Evolutionary conservation across 2,329 filamentous ascomycete genomes (phyloP), one percentile per base, ranked within the genome.

Genomic region (Exophiala sp.): DNA sequence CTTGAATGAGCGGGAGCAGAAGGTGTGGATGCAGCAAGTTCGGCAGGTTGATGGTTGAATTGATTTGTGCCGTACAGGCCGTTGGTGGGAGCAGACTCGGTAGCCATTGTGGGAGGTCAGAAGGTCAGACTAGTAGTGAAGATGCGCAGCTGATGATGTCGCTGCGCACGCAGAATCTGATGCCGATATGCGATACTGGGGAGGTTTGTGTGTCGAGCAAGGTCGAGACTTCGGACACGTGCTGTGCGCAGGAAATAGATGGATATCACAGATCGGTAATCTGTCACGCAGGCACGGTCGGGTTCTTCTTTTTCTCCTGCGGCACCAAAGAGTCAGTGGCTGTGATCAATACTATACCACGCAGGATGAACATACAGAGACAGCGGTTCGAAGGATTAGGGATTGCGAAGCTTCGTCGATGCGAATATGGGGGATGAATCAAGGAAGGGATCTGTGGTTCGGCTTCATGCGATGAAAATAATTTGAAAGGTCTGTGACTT

Each of bases 11-110:
- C 40, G 18, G 59, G 48, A 18, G 50, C 50, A 57, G 62, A 62
- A 9, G 62, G 62, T 32, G 58, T 58, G 21, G 62, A 64, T 7
- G 62, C 62, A 12, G 62, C 62, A 43, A 64, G 59, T 42, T 64
- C 62, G 39, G 59, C 62, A 33, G 62, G 62, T 52, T 64, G 62
- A 35, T 49, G 53, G 45, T 59, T 29, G 24, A 29, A 64, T 38
- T 62, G 61, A 47, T 39, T 52, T 44, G 50, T 47, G 41, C 55
- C 61, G 41, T 63, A 60, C 41, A 64, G 33, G 47, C 62, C 62
- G 44, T 64, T 64, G 47, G 61, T 56, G 36, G 56, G 49, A 47
- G 57, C 43, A 48, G 57, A 52, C 38, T 62, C 58, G 54, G 54
- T 61, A 35, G 62, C 62, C 62, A 64, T 64, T 12, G 39, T 61